Evolutionary conservation across 2,329 filamentous ascomycete genomes (phyloP), one percentile per base, ranked within the genome.

Genomic region (Claviceps arundinis): DNA sequence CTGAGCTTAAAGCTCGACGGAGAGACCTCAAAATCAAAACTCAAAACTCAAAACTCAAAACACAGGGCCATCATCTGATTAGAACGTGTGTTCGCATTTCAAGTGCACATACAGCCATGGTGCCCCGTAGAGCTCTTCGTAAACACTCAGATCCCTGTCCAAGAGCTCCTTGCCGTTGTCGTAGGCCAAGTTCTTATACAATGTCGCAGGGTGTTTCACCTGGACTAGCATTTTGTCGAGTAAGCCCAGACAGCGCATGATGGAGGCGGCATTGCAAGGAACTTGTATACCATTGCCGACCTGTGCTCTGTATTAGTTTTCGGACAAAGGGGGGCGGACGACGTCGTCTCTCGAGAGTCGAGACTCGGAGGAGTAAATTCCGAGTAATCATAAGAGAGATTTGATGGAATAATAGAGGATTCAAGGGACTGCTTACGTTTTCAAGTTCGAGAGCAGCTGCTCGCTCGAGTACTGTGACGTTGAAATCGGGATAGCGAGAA

Each of bases 221-320:
- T 37, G 41, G 17, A 38, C 47, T n/a, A 48, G 40, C 17, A 56
- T 24, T 46, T 48, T 54, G 11, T 57, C 52, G n/a, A 58, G 52
- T 4, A 58, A 26, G 8, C 54, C 57, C n/a, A 57, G 48, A 44
- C 47, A 55, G 6, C 50, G 53, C 38, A 59, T 52, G 6, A 51
- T 48, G 26, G 56, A 52, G 4, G 49, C 40, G n/a, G 57, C 57
- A 37, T 59, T 59, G 11, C 54, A 55, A 2, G 57, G 55, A 9
- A 59, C 41, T 37, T 58, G 57, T 22, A 59, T 50, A n/a, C 56
- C 57, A 19, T 56, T 54, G 2, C 56, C 56, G 3, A 49, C 49
- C 57, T 59, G 43, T 13, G 11, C 13, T 16, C 17, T 24, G 11
- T 34, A 41, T 47, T 40, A 50, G 30, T n/a, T 19, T 19, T 16